Evolutionary conservation across 2,329 filamentous ascomycete species (phyloP).

Genomic region (Fusarium abutilonis): DNA sequence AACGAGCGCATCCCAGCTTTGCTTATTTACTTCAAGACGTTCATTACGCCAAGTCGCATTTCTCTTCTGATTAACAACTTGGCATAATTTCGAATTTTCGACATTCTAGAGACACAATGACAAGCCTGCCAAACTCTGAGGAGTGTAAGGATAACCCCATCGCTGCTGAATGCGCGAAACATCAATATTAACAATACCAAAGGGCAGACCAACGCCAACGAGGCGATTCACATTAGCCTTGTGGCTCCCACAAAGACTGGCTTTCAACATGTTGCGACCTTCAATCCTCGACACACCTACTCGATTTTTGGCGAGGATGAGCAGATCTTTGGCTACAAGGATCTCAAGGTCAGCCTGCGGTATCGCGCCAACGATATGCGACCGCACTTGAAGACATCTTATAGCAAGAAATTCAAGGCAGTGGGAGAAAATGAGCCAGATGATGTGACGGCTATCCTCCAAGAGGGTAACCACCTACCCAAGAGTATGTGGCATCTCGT

Average conservation of each 20-base stretch:
- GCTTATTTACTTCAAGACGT: not conserved
- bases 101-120: conserved; percentile 38
- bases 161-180: conserved; percentile 1
- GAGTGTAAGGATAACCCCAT: conserved; percentile 47
- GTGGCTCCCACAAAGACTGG: conserved; percentile 60
- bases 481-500: conserved; percentile 60
- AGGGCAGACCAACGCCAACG: conserved; percentile 70
- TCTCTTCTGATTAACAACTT: not conserved
- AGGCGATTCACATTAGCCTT: conserved; percentile 70
- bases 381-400: conserved; percentile 77
- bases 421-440: conserved; percentile 74
- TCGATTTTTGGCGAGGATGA: conserved; percentile 94
- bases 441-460: conserved; percentile 73
- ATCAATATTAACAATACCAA: conserved; percentile 29
- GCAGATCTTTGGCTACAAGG: conserved; percentile 88
- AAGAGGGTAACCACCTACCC: conserved; percentile 73
- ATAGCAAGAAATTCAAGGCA: conserved; percentile 74
- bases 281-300: conserved; percentile 90
- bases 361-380: conserved; percentile 77
- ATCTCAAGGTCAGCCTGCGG: conserved; percentile 77
- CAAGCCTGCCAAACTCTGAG: conserved; percentile 45
- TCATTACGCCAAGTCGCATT: conserved; percentile 3
- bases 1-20: conserved; percentile 17
- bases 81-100: not conserved
- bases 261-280: conserved; percentile 70